Base-by-base conservation (phyloP, 2,329 filamentous ascomycete species). In the Fusarium agapanthi region DNA sequence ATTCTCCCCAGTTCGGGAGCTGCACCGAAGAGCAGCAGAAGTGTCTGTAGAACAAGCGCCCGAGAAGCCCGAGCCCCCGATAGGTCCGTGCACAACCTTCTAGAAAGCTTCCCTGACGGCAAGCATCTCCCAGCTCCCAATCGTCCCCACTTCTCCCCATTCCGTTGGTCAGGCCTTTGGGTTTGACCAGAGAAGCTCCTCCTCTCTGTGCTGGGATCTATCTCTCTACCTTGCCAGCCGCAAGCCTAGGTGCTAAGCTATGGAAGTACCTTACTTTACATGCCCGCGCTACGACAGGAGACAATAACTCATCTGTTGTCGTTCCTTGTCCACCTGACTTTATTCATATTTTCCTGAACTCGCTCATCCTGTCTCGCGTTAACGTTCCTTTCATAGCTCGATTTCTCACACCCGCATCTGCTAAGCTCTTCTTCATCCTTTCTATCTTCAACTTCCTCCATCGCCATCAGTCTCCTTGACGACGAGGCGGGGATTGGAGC, bases 31-130 rank as follows among this genome's bases (percentile, higher is more conserved):
- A 69, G 58, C 60, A 65, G 60, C 67, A 72, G 76, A 76, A 78
- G 59, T 67, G 70, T 68, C 67, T 72, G 64, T 76, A 59, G 76
- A 78, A 77, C 72, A 69, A 70, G 66, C 51, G 67, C 75, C 59
- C 59, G 74, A 65, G 55, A 51, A 57, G 76, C 76, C 34, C 48
- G 43, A 65, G 53, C 57, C 76, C 14, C 24, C 3, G 0, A 8
- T 10, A 66, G 76, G 69, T n/a, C 65, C 75, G 75, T 77, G 76
- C 76, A 20, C 48, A 15, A 56, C 69, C 54, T 78, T 78, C 76
- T 78, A 78, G 76, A 78, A 78, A 77, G 76, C 75, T 78, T 78
- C 76, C 71, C 69, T 77, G 61, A 60, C 64, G 68, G 72, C 72
- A 73, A 65, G 67, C 71, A 69, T 65, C 71, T 71, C 61, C 54